phyloP scores from a whole-genome alignment of 2,329 filamentous ascomycete genomes.

The Fusarium fujikuroi region DNA sequence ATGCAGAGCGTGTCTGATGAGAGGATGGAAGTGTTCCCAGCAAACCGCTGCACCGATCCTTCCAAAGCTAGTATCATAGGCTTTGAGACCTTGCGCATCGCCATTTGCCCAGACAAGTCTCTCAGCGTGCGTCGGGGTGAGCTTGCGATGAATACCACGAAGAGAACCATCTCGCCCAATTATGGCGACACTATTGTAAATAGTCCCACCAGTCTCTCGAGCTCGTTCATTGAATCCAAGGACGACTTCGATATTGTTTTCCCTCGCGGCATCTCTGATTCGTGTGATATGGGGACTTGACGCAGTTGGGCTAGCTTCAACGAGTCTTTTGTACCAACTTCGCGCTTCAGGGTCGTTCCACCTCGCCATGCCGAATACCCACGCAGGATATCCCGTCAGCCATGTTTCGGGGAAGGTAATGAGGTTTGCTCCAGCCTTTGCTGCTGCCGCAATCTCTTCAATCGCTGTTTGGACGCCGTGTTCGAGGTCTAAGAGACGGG shows the following conservation, averaged over 20 bases:
- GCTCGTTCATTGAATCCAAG: background rate
- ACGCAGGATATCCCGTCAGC: accelerated
- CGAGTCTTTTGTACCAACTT: background rate
- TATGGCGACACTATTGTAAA: background rate
- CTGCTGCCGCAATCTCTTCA: background rate
- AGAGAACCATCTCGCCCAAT: background rate
- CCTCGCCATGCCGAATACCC: background rate
- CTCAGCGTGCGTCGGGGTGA: background rate
- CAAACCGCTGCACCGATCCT: accelerated
- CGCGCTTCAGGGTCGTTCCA: background rate
- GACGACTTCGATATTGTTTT: background rate
- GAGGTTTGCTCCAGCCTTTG: background rate
- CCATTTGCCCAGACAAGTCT: background rate
- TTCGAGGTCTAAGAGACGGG: background rate
- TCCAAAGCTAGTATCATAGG: background rate
- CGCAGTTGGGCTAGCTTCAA: background rate
- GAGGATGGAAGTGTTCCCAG: background rate
- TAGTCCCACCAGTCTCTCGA: background rate
- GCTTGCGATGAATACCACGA: background rate
- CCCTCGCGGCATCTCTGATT: background rate
- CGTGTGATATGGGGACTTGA: background rate
- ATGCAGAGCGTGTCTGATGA: background rate
- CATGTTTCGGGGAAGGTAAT: background rate
- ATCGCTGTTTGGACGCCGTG: background rate
- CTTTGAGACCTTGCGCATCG: background rate